A percentile compares a stretch with the other conserved stretches of the same genome.
Conservation (phyloP, 495 filamentous ascomycete genomes). For the Viridothelium virens region DNA sequence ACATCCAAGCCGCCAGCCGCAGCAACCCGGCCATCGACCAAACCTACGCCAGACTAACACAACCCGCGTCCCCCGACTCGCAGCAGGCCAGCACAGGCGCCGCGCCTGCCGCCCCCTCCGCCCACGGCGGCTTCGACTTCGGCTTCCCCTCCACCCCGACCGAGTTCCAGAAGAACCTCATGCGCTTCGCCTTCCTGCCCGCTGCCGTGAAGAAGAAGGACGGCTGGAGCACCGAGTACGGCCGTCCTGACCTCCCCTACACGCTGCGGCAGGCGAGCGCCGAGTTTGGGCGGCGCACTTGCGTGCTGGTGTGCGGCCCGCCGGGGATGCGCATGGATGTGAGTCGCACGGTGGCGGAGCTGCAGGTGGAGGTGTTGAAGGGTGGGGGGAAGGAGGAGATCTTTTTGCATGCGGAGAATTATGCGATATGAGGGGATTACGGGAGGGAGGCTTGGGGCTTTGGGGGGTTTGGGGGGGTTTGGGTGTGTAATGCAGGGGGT, state of each 20-base stretch:
- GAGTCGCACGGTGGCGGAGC: constrained; percentile 66
- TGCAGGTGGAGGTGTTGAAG: constrained; percentile 76
- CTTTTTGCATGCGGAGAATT: constrained; percentile 92
- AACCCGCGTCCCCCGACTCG: constrained; percentile 28
- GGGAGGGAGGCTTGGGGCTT: too few species aligned
- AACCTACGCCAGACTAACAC: constrained; percentile 1
- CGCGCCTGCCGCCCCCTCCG: constrained; percentile 23
- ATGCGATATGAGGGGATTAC: constrained; percentile 53
- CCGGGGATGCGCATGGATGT: constrained; percentile 82
- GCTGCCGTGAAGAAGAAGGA: constrained; percentile 58
- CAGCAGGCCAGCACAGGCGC: constrained; percentile 39
- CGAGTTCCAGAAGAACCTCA: constrained; percentile 71
- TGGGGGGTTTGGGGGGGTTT: not conserved
- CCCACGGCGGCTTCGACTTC: constrained; percentile 49
- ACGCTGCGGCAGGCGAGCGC: constrained; percentile 75
- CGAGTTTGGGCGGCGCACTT: constrained; percentile 67
- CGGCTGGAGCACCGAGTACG: constrained; percentile 87
- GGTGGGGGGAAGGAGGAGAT: constrained; percentile 77
- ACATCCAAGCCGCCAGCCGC: constrained; percentile 27
- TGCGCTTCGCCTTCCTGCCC: constrained; percentile 76
- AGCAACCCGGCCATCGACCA: constrained; percentile 22
- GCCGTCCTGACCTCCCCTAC: constrained; percentile 76
- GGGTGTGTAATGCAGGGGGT: not conserved
- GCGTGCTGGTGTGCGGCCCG: constrained; percentile 90
- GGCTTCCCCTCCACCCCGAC: constrained; percentile 69